Evolutionary conservation across 1,139 yeast genomes (phyloP), one percentile per base, ranked within the genome.

Genomic region (Saccharomyces hybrid): DNA sequence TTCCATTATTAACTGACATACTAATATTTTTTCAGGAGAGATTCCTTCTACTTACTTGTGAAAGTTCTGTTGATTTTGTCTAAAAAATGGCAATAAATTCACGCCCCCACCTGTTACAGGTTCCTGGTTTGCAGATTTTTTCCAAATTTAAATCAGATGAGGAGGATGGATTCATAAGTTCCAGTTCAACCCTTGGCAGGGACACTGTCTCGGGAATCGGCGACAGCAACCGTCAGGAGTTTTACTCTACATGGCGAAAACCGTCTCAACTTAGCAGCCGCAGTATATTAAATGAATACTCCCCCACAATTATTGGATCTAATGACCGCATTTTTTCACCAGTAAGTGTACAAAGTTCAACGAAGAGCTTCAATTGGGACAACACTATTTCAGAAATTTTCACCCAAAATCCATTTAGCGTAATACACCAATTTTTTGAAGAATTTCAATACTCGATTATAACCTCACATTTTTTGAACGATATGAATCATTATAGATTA

Each of bases 361-460:
- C 44, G 11, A 38, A 19, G 3, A 8, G 5, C 13, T 38, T 38
- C 6, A 16, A 38, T 19, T 38, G 23, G 44, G 25, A 38, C 9
- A 11, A 38, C 6, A 38, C 5, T 38, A 38, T 38, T 16, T 38
- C 44, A 9, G 9, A 16, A 5, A 16, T 38, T 38, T 38, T 38
- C 25, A 16, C 13, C 3, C 44, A 38, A 38, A 5, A 16, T 1
- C 62, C 62, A 3, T 56, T 49, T 29, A 48, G 46, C 8, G 25
- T 49, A 3, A 46, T 55, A 26, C 57, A 57, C 14, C 58, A 55
- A 29, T 67, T 65, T 48, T 48, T 56, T 5, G 71, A 69, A 46
- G 70, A 66, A 48, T 63, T 67, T 47, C 66, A 65, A 23, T 68
- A 67, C 50, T 54, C 64, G 7, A 61, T 69, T 8, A 58, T 67